Evolutionary conservation across 2,329 filamentous ascomycete species (phyloP), one percentile per base, ranked within the genome.

Genomic region (Furcasterigmium sp.): DNA sequence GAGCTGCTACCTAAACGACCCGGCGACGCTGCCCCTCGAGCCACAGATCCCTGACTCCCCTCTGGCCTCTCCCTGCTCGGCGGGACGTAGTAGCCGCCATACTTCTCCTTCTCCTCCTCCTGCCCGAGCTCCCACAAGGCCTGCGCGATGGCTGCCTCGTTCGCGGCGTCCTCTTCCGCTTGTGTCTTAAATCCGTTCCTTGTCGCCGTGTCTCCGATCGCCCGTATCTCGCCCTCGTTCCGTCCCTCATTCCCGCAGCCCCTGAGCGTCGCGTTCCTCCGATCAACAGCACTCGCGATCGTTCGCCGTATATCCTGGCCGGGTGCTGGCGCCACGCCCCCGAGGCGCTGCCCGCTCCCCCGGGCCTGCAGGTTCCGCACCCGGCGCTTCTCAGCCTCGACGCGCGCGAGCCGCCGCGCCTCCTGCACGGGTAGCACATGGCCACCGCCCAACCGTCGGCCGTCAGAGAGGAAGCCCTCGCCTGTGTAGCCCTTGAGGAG

Each of bases 101-200:
- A 76, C 52, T 72, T 74, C 30, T 56, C 56, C 48, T 61, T 65
- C 48, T 85, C 78, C 48, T 95, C 90, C 58, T 95, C 82, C 57
- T 94, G 85, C 20, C 93, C 84, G 15, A 95, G 70, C 55, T 96
- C 91, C 69, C 87, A 90, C 25, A 94, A 70, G 0, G 90, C 90
- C 56, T 91, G 82, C 42, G 89, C 82, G 47, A 95, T 95, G 5
- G 91, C 91, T 19, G 79, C 75, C 44, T 95, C 88, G 54, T 95
- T 94, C 4, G 89, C 91, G 53, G 90, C 84, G 43, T 95, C 89
- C 59, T 94, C 87, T 51, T 94, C 88, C 0, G 88, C 89, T 55
- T 87, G 79, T 0, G 90, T 96, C 47, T 76, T 78, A 67, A 94
- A 91, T 0, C 89, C 87, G 51, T 85, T 85, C 44, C 72, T 72